phyloP scores from a whole-genome alignment of 2,329 filamentous ascomycete genomes.

The Blastomyces parvus region DNA sequence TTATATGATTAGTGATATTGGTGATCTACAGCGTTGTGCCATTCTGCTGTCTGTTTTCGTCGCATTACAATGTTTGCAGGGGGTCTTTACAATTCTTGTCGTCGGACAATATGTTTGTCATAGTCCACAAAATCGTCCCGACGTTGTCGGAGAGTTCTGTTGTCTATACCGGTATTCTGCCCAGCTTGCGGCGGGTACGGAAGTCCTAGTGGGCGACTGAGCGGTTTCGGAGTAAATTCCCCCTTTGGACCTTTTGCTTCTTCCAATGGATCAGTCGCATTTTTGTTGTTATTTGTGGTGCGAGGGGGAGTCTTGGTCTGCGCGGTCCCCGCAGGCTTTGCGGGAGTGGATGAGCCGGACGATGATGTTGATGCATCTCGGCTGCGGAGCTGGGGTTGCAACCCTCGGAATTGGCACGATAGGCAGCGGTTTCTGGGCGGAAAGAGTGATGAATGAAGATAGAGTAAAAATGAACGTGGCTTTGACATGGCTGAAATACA shows the following conservation, averaged over 20 bases:
- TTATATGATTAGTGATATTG: neutral
- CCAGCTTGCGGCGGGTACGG: conserved; percentile 60
- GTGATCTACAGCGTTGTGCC: neutral
- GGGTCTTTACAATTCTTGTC: conserved; percentile 58
- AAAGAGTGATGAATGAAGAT: conserved; percentile 1
- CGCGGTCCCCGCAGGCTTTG: neutral
- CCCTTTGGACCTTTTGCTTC: neutral
- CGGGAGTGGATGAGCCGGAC: conserved; percentile 10
- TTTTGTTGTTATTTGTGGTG: neutral
- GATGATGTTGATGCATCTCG: conserved; percentile 13
- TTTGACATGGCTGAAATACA: conserved; percentile 1
- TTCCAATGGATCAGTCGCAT: neutral
- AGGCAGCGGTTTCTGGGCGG: conserved; percentile 25
- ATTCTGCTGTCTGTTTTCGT: too few relatives aligned
- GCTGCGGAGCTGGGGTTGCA: conserved; percentile 13
- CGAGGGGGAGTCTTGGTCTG: neutral
- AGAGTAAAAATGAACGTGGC: neutral
- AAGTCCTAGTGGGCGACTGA: conserved; percentile 73
- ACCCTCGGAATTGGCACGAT: conserved; percentile 28
- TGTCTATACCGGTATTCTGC: conserved; percentile 72
- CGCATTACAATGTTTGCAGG: neutral
- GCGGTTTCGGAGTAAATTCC: conserved; percentile 42
- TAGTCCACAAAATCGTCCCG: conserved; percentile 75
- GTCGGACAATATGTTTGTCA: conserved; percentile 68
- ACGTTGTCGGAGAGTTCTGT: conserved; percentile 56